Evolutionary conservation across 805 yeast species (phyloP), one percentile per base, ranked within the genome.

Genomic region (Danielia reshetovae): DNA sequence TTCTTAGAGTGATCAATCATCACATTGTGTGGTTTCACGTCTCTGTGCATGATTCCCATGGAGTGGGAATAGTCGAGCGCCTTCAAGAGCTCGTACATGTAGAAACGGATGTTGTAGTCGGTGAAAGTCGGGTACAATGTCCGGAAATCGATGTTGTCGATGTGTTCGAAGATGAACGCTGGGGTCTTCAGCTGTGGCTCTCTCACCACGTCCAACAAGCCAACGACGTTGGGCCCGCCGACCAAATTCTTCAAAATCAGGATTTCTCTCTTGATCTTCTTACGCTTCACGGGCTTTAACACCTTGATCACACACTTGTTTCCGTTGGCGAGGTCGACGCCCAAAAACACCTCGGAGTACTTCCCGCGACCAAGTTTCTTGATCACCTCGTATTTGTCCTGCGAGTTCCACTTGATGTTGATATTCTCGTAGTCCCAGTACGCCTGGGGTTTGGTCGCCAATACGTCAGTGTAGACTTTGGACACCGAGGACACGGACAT

Each of bases 41-140:
- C 96, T 56, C 96, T 71, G 60, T 87, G 96, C 82, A 87, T 87
- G 45, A 89, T 86, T 24, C 97, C 97, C 81, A 84, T 84, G 5
- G 94, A 83, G 64, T 89, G 97, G 35, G 86, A 81, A 59, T 74
- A 88, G 63, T 89, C 94, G 44, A 89, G 70, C 0, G 96, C 96
- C 38, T 69, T 73, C 50, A 89, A 70, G 45, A 89, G 68, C 62
- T 88, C 93, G 45, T 71, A 79, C 76, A 89, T 85, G 62, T 89
- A 89, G 62, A 61, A 86, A 46, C 86, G 76, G 46, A 88, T 81
- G 55, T 89, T 96, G 34, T 64, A 60, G 49, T 81, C 79, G 14
- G 78, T 70, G 51, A 89, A 81, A 34, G 80, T 78, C 17, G 96
- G 95, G 60, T 88, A 89, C 45, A 89, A 68, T 9, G 84, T 76